These are phyloP conservation scores for Paramyrothecium sp. DNA, from an alignment of 2,329 filamentous ascomycete genomes.

Conservation along the genomic window DNA sequence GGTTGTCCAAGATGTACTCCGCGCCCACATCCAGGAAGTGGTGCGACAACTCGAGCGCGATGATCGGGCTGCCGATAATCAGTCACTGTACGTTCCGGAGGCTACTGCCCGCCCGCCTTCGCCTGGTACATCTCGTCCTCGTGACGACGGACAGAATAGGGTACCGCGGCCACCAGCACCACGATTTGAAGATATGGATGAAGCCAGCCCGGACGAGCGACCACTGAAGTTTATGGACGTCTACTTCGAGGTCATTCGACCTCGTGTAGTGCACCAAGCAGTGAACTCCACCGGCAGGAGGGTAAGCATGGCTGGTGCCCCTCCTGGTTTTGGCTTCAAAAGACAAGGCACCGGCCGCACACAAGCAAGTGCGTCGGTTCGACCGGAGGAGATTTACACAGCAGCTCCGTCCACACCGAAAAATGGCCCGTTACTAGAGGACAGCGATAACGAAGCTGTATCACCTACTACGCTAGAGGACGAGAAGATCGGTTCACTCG, in stretches of 20 bases:
- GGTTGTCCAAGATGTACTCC: conserved; percentile 43
- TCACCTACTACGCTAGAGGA: neutral
- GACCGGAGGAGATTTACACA: conserved; percentile 4
- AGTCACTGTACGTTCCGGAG: conserved; percentile 16
- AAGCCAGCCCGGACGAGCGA: conserved; percentile 45
- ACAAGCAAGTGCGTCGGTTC: conserved; percentile 17
- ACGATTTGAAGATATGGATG: conserved; percentile 44
- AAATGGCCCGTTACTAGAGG: neutral
- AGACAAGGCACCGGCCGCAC: conserved; percentile 18
- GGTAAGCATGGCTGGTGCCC: conserved; percentile 18
- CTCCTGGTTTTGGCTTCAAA: conserved; percentile 17
- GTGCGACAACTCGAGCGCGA: conserved; percentile 38
- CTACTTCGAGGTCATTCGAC: conserved; percentile 47
- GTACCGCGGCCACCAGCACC: conserved; percentile 9
- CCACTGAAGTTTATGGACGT: conserved; percentile 50
- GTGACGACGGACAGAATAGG: neutral
- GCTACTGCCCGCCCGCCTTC: conserved; percentile 11
- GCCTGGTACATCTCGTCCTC: neutral
- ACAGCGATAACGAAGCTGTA: conserved; percentile 1
- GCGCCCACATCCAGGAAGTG: conserved; percentile 49
- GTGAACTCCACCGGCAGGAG: conserved; percentile 22
- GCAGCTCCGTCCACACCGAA: neutral
- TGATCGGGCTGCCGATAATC: conserved; percentile 21
- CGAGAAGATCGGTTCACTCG: conserved; percentile 10
- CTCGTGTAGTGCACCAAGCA: conserved; percentile 34